phyloP scores from a whole-genome alignment of 2,329 filamentous ascomycete genomes.

The Graphium sp. region DNA sequence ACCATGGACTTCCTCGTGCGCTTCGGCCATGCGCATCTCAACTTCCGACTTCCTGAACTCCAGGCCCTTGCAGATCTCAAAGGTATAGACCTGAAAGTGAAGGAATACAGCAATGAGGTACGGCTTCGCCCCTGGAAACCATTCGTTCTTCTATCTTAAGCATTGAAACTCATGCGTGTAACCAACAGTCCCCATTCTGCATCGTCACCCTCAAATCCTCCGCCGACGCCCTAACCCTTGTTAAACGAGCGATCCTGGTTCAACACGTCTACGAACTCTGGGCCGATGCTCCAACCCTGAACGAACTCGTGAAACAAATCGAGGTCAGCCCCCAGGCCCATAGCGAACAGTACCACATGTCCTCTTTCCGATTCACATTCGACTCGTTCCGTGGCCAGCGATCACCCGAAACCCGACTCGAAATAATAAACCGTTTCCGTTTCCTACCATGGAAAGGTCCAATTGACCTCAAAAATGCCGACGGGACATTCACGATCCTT shows the following conservation, averaged over 20 bases:
- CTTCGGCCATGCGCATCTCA: constrained; percentile 78
- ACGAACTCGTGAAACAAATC: constrained; percentile 41
- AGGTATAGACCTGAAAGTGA: constrained; percentile 49
- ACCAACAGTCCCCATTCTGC: constrained; percentile 79
- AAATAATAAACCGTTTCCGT: constrained; percentile 65
- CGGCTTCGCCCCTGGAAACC: constrained; percentile 13
- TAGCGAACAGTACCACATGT: constrained; percentile 32
- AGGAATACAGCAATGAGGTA: constrained; percentile 63
- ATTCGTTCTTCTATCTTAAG: constrained; percentile 8
- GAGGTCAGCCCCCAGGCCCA: neutral
- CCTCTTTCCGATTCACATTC: constrained; percentile 69
- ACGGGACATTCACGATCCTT: constrained; percentile 63
- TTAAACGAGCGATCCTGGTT: constrained; percentile 63
- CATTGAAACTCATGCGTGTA: too few relatives aligned
- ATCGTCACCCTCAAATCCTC: constrained; percentile 52
- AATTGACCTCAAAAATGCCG: constrained; percentile 58
- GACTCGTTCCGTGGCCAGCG: constrained; percentile 71
- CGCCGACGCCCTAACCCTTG: constrained; percentile 46
- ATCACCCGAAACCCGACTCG: constrained; percentile 41
- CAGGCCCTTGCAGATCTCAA: constrained; percentile 60
- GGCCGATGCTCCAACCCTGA: constrained; percentile 54
- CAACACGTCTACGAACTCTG: constrained; percentile 82
- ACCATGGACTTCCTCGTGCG: constrained; percentile 69
- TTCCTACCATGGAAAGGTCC: constrained; percentile 66
- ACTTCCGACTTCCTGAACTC: constrained; percentile 76